Evolutionary conservation across 1,284 basidiomycete genomes (phyloP).

Genomic region (Inonotus obliquus): DNA sequence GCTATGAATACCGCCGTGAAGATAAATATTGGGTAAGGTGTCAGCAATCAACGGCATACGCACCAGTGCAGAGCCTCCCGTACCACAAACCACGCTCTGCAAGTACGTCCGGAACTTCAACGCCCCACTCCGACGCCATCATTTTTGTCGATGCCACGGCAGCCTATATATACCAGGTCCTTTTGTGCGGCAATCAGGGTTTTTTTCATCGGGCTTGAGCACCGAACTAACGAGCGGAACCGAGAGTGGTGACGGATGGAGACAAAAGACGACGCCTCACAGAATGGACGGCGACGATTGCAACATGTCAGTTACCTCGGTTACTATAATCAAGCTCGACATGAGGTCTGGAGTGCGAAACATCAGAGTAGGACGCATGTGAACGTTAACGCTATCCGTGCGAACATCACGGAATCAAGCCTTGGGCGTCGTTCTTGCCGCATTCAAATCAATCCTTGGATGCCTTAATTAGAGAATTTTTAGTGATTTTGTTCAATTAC

Average conservation of each 20-base stretch:
- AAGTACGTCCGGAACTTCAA: neutral
- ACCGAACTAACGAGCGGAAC: neutral
- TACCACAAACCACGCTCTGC: conserved; percentile 9
- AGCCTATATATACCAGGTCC: neutral
- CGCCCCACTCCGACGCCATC: neutral
- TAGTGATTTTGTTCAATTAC: neutral
- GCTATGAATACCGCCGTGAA: neutral
- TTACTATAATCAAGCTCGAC: neutral
- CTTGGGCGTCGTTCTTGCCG: neutral
- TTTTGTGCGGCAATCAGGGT: neutral
- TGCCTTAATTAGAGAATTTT: neutral
- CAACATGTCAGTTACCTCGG: neutral
- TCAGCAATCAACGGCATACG: neutral
- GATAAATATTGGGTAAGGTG: neutral
- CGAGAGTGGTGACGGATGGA: neutral
- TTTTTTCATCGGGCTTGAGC: neutral
- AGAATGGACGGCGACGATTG: neutral
- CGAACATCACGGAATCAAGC: no score
- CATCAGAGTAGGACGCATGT: neutral
- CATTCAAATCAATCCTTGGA: neutral
- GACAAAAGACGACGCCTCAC: neutral
- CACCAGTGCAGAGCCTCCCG: conserved; percentile 14
- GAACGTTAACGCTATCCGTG: no score
- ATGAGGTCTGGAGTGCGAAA: neutral
- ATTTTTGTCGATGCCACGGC: neutral